phyloP scores from a whole-genome alignment of 140 eudicot genomes.

The Flaveria floridana region DNA sequence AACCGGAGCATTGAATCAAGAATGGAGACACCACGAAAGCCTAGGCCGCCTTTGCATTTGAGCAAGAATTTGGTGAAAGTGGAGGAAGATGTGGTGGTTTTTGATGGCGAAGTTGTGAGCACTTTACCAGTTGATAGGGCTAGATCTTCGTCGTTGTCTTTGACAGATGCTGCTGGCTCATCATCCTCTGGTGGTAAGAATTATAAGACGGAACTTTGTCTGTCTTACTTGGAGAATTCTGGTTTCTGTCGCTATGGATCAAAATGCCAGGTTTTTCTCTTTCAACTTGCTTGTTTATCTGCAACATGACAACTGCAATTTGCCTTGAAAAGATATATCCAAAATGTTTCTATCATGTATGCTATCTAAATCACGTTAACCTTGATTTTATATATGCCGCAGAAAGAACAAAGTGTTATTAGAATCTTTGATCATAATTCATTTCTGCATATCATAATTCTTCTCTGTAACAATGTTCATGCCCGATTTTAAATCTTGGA shows the following conservation, averaged over 20 bases:
- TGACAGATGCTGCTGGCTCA: constrained; percentile 43
- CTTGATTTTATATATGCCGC: background rate
- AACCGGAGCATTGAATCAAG: constrained; percentile 18
- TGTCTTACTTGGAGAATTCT: constrained; percentile 49
- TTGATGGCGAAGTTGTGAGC: constrained; percentile 57
- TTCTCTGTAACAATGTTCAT: background rate
- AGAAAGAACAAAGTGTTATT: background rate
- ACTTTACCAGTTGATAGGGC: constrained; percentile 24
- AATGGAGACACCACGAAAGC: constrained; percentile 25
- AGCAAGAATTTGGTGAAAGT: constrained; percentile 39
- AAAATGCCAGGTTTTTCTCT: constrained; percentile 56
- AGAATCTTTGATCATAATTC: background rate
- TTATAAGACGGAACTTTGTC: constrained; percentile 46
- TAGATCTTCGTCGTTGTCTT: constrained; percentile 38
- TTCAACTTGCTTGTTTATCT: constrained; percentile 9
- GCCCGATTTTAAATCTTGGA: constrained; percentile 9
- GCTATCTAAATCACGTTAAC: background rate
- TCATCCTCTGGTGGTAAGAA: constrained; percentile 40
- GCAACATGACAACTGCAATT: constrained; percentile 21
- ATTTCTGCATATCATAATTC: constrained; percentile 3
- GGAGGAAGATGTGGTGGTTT: constrained; percentile 67
- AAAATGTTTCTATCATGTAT: background rate
- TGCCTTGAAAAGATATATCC: constrained; percentile 7
- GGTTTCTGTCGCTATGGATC: constrained; percentile 50
- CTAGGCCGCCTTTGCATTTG: constrained; percentile 35